phyloP scores from a whole-genome alignment of 2,329 filamentous ascomycete species.

The Fusarium chlamydosporum region DNA sequence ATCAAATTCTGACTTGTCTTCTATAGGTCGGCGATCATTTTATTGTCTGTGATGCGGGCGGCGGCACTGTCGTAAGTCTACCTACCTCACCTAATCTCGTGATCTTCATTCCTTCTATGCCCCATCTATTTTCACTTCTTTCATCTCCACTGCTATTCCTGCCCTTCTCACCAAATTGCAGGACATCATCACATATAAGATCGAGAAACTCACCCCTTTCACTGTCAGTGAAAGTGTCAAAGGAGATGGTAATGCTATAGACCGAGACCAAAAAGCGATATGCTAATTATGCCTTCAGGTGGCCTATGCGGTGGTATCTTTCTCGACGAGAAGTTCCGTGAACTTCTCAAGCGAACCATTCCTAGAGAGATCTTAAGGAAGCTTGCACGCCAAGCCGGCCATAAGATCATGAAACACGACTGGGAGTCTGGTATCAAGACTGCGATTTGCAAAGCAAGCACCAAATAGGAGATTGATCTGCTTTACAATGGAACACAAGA shows the following conservation, averaged over 20 bases:
- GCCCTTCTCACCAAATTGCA: neutral
- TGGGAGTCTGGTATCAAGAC: conserved; percentile 55
- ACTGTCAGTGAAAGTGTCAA: conserved; percentile 56
- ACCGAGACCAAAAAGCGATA: neutral
- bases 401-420: conserved; percentile 42
- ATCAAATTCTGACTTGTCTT: neutral
- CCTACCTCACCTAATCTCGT: no score
- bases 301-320: conserved; percentile 59
- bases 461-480: conserved; percentile 25
- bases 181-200: conserved; percentile 60
- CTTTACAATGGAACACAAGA: conserved; percentile 4
- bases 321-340: conserved; percentile 57
- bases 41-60: conserved; percentile 57
- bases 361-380: conserved; percentile 26
- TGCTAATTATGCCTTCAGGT: conserved; percentile 44
- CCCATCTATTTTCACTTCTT: neutral
- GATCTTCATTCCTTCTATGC: no score
- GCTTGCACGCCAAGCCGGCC: conserved; percentile 3
- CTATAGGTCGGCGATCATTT: conserved; percentile 48
- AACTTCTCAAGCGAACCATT: conserved; percentile 49
- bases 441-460: conserved; percentile 32
- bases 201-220: conserved; percentile 49
- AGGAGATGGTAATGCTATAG: conserved; percentile 53
- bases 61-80: conserved; percentile 55
- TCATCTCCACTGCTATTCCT: neutral